Evolutionary conservation across 768 basidiomycete genomes (phyloP).

Genomic region (Crassisporium funariophilum): DNA sequence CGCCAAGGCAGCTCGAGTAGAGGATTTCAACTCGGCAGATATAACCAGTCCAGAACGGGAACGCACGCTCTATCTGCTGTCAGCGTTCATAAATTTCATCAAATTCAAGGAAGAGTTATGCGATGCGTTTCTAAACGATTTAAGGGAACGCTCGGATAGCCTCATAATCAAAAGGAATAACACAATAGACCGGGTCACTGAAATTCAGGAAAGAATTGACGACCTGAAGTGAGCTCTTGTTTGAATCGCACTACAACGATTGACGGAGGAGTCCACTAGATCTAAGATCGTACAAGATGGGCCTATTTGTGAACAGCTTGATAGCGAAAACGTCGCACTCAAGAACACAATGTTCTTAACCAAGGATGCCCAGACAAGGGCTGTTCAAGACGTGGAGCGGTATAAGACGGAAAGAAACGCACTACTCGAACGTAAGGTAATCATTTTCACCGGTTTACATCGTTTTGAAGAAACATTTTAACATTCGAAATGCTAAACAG

Average conservation of each 20-base stretch:
- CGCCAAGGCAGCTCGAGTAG: conserved; percentile 70
- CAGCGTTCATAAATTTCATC: conserved; percentile 91
- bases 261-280: conserved; percentile 42
- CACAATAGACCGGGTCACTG: conserved; percentile 46
- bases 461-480: too few relatives aligned
- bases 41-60: conserved; percentile 71
- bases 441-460: too few relatives aligned
- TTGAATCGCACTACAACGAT: neutral
- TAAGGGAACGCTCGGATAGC: conserved; percentile 60
- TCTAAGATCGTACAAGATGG: conserved; percentile 68
- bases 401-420: conserved; percentile 72
- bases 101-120: conserved; percentile 82
- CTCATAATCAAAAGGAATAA: conserved; percentile 65
- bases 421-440: conserved; percentile 70
- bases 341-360: conserved; percentile 69
- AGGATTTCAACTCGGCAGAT: conserved; percentile 79
- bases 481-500: too few relatives aligned
- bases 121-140: conserved; percentile 57
- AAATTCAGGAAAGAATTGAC: conserved; percentile 53
- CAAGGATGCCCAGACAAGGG: conserved; percentile 61
- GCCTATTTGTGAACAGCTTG: conserved; percentile 62
- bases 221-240: conserved; percentile 52
- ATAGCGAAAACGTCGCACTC: conserved; percentile 60
- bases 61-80: conserved; percentile 75
- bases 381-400: conserved; percentile 66